Base-by-base conservation (phyloP, 257 asterid species). In the Schizonepeta tenuifolia region DNA sequence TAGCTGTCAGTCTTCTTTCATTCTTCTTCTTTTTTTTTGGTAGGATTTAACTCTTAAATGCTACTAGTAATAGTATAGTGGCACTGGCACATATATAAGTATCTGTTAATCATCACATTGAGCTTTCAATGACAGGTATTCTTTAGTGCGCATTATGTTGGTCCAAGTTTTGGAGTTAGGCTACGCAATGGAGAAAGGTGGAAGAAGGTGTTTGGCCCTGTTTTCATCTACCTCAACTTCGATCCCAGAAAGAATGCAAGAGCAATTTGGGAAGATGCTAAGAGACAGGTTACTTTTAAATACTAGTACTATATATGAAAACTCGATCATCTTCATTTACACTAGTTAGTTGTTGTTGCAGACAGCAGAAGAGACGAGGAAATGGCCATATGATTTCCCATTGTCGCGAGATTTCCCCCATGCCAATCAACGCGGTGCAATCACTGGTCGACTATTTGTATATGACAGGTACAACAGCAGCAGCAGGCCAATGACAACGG, bases 351-450 rank as follows among this genome's bases (percentile, higher is more conserved):
- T 11, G 26, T 65, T 65, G 2, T 18, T 24, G 2, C 76, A 84
- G 86, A 77, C 78, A 78, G 46, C 44, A 36, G 66, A 65, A 65
- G 97, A 93, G 78, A 83, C 70, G 60, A 58, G 47, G 56, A 86
- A 87, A 56, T 91, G 98, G 98, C 97, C 98, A 1, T 91, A 93
- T 62, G 85, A 85, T 71, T 91, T 93, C 59, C 96, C 92, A 7
- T 6, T 21, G 26, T 91, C 98, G 1, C 13, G 5, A 0, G 92
- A 89, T 65, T 86, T 82, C 35, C 84, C 88, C 28, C 75, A 10
- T 60, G 67, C 86, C 38, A 20, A 69, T 47, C 80, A 84, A 40
- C 86, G 98, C 1, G 93, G 95, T 33, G 22, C 82, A 9, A 75
- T 93, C 65, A 78, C 22, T 7, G 98, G 98, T 3, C 86, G 86